phyloP scores from a whole-genome alignment of 768 basidiomycete genomes.

The Leccinum imitatum region DNA sequence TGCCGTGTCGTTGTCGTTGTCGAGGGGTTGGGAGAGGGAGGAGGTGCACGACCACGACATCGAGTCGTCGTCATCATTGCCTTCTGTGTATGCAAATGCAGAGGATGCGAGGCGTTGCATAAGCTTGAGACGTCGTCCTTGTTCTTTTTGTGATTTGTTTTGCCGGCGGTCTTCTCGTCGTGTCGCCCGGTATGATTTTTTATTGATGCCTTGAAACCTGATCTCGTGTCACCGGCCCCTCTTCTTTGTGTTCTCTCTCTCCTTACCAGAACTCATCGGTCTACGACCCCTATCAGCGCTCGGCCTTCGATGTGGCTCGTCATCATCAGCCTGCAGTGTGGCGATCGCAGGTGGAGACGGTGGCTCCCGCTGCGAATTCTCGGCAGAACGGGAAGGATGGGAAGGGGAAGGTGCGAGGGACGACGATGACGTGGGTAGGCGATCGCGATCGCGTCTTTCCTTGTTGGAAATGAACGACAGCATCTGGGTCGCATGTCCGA shows the following conservation, averaged over 20 bases:
- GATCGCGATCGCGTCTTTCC: constrained; percentile 29
- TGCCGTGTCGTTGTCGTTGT: no score
- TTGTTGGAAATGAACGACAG: constrained; percentile 25
- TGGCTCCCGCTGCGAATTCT: constrained; percentile 27
- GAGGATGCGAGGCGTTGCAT: no score
- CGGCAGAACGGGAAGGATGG: constrained; percentile 12
- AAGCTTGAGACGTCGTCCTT: neutral
- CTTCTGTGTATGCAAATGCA: no score
- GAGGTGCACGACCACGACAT: no score
- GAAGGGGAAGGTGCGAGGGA: constrained; percentile 22
- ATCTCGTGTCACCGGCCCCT: neutral
- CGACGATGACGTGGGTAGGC: constrained; percentile 22
- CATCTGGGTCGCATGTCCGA: constrained; percentile 22
- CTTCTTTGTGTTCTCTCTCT: neutral
- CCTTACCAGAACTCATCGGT: constrained; percentile 31
- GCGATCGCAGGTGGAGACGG: constrained; percentile 34
- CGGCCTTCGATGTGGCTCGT: constrained; percentile 21
- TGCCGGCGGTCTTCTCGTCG: neutral
- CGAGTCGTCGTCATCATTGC: no score
- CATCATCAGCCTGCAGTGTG: constrained; percentile 30
- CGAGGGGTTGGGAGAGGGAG: no score
- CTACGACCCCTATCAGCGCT: constrained; percentile 27
- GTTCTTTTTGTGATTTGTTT: neutral
- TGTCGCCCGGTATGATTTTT: neutral
- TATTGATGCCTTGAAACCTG: constrained; percentile 10